A percentile compares a stretch with the other conserved stretches of the same genome.
Conservation (phyloP, 257 asterid species). For the Echium plantagineum region DNA sequence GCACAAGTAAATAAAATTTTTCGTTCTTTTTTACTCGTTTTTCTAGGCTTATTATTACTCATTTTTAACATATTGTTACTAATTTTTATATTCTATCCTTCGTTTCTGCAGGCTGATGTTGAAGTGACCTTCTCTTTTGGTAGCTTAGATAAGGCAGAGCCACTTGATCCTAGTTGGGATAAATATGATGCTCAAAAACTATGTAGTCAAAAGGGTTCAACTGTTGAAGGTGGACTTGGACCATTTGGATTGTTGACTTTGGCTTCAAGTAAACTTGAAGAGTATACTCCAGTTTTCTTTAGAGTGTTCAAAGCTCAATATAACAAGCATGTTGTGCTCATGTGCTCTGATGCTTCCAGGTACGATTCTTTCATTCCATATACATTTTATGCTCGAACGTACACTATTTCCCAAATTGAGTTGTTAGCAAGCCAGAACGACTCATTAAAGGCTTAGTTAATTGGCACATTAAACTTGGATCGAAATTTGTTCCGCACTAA, state of each 20-base stretch:
- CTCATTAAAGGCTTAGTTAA: too few relatives aligned
- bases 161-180: conserved; percentile 23
- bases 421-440: too few relatives aligned
- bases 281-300: conserved; percentile 34
- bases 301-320: conserved; percentile 18
- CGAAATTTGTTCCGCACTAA: too few relatives aligned
- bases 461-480: too few relatives aligned
- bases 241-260: conserved; percentile 40
- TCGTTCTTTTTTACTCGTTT: too few relatives aligned
- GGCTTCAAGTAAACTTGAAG: conserved; percentile 28
- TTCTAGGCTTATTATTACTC: too few relatives aligned
- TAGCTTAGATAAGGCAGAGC: conserved; percentile 35
- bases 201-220: conserved; percentile 27
- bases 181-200: conserved; percentile 28
- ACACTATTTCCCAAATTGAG: too few relatives aligned
- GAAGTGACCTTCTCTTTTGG: conserved; percentile 32
- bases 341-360: conserved; percentile 35
- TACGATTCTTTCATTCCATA: not conserved
- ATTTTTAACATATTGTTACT: not conserved
- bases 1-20: too few relatives aligned
- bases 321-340: conserved; percentile 17
- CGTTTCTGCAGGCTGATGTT: conserved; percentile 28
- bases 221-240: conserved; percentile 36
- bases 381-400: too few relatives aligned
- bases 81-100: not conserved